A percentile compares a stretch with the other conserved stretches of the same genome.
phyloP scores from a whole-genome alignment of 257 asterid genomes.

The Solanum dulcamara region DNA sequence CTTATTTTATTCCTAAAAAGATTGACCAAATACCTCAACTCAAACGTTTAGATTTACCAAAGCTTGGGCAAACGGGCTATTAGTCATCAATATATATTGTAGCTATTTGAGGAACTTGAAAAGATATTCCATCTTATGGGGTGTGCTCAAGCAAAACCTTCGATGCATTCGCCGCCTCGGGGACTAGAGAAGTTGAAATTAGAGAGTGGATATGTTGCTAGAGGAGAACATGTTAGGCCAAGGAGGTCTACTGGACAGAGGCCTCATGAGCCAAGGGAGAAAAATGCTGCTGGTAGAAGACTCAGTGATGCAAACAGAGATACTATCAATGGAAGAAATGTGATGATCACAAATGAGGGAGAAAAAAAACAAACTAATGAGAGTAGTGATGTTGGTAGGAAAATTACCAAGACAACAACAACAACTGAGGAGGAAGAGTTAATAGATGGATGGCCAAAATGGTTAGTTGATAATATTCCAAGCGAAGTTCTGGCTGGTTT shows the following conservation, averaged over 20 bases:
- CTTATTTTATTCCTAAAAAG: background rate
- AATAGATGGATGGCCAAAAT: conserved; percentile 80
- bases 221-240: conserved; percentile 12
- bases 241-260: conserved; percentile 39
- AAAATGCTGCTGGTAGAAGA: conserved; percentile 11
- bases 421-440: conserved; percentile 28
- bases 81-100: background rate
- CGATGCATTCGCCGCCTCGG: conserved; percentile 26
- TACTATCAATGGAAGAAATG: conserved; percentile 8
- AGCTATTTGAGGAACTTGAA: background rate
- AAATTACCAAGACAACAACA: background rate
- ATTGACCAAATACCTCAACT: background rate
- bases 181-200: conserved; percentile 40
- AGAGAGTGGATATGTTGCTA: conserved; percentile 37
- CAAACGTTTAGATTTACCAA: background rate
- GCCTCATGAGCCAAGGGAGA: conserved; percentile 13
- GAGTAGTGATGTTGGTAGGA: conserved; percentile 4
- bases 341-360: background rate
- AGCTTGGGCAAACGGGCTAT: background rate
- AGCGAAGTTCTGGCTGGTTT: conserved; percentile 51
- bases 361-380: conserved; percentile 16
- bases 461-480: conserved; percentile 66
- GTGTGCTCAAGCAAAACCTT: conserved; percentile 33
- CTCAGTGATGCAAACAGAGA: conserved; percentile 4
- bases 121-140: conserved; percentile 30